phyloP scores from a whole-genome alignment of 1,139 yeast genomes.

The Kurtzmaniella quercitrusa region DNA sequence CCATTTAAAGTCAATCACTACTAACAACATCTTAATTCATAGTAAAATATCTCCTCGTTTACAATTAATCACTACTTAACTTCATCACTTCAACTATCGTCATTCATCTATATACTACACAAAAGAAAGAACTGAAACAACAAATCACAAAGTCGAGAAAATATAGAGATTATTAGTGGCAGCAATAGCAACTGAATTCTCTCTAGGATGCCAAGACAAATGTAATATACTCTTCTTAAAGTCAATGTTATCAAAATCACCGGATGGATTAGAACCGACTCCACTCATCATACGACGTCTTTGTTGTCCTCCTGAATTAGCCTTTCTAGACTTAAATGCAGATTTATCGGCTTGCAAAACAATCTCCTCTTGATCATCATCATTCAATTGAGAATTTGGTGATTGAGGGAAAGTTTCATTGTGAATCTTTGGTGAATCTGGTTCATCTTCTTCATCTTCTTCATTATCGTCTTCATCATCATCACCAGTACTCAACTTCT shows the following conservation, averaged over 20 bases:
- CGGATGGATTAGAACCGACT: conserved; percentile 28
- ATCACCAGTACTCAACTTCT: conserved; percentile 9
- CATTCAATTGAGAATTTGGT: conserved; percentile 37
- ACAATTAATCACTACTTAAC: background rate
- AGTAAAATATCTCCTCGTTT: too few relatives aligned
- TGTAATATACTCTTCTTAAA: conserved; percentile 93
- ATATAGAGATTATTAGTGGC: conserved; percentile 93
- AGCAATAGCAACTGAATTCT: conserved; percentile 95
- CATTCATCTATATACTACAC: conserved; percentile 1
- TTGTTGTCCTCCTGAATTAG: conserved; percentile 27
- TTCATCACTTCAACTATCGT: background rate
- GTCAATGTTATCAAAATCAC: conserved; percentile 82
- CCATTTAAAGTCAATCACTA: too few relatives aligned
- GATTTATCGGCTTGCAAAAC: conserved; percentile 96
- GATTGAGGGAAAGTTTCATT: conserved; percentile 29
- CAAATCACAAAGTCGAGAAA: conserved; percentile 55
- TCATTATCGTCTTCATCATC: conserved; percentile 35
- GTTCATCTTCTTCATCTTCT: conserved; percentile 42
- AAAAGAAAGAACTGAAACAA: background rate
- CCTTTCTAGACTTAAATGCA: conserved; percentile 82
- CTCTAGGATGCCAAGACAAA: conserved; percentile 97
- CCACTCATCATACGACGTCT: conserved; percentile 45
- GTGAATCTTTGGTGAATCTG: conserved; percentile 23
- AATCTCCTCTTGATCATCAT: conserved; percentile 67
- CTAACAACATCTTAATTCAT: too few relatives aligned